Base-by-base conservation (phyloP, 73 alveolate genomes). In the Symbiodinium natans region DNA sequence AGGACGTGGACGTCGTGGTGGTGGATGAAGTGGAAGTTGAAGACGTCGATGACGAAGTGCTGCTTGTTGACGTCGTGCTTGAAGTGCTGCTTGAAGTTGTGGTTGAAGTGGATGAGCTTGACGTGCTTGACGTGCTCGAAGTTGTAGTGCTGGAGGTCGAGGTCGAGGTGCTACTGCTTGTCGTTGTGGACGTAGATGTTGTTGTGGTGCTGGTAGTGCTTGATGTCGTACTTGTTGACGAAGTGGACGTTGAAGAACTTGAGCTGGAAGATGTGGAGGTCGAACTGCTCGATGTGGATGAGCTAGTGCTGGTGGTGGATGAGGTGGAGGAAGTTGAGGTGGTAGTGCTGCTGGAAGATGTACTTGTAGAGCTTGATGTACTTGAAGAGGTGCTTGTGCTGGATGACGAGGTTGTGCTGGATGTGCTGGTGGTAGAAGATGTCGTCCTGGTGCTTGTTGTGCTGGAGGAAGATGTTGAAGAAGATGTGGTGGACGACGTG, bases 321-420 rank as follows among this genome's bases (percentile, higher is more conserved):
- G 93, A 13, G 39, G 82, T 85, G 54, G 74, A 39, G 82, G 74
- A 39, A 31, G 52, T 77, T 9, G 86, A 21, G 19, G 83, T 13
- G 27, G 41, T 73, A 13, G 83, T 31, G 33, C 41, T 73, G 83
- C 83, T 73, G 83, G 29, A 15, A 54, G 29, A 15, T 54, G 74
- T 54, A 21, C 29, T 27, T n/a, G 82, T 68, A 6, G 82, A 27
- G 13, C 38, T 11, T 21, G 40, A 8, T 68, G 82, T 27, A n/a
- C 86, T 77, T 13, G 86, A 77, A 4, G 46, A 38, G 31, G 86
- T 19, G 27, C 36, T 36, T 17, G 83, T 23, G 17, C 39, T 73
- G 86, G 48, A n/a, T 31, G 86, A 77, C 11, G 86, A n/a, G 43
- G 36, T 77, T n/a, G 86, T 77, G n/a, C 52, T 77, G 34, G 52